Evolutionary conservation across 805 yeast species (phyloP).

Genomic region (Metschnikowia lachancei): DNA sequence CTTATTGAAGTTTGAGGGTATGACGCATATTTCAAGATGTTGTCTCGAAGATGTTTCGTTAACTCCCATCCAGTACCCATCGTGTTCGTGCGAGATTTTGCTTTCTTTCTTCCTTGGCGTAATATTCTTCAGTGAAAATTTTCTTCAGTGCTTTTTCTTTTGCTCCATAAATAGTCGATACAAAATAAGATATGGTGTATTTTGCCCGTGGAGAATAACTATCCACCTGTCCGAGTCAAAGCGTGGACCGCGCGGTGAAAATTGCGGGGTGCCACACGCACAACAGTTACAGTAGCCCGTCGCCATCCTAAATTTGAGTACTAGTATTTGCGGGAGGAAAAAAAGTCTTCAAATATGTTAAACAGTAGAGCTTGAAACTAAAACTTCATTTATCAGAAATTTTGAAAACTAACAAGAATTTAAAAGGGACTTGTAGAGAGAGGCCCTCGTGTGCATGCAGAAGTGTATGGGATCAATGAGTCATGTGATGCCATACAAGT

Average conservation of each 20-base stretch:
- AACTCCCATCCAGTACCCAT: constrained; percentile 51
- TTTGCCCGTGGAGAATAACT: not conserved
- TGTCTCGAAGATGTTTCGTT: constrained; percentile 48
- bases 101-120: not conserved
- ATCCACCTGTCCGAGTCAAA: not conserved
- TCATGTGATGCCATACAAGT: no score
- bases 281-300: no score
- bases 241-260: constrained; percentile 1
- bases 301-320: no score
- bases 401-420: no score
- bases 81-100: not conserved
- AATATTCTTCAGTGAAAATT: not conserved
- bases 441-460: no score
- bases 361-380: no score
- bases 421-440: no score
- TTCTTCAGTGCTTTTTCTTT: not conserved
- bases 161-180: no score
- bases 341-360: no score
- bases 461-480: no score
- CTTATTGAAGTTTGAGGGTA: constrained; percentile 83
- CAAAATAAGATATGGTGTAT: not conserved
- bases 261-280: constrained; percentile 6
- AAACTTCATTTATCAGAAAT: no score
- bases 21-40: constrained; percentile 62
- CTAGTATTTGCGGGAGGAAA: no score